Percentiles rank a stretch among this genome's conserved stretches.
phyloP scores from a whole-genome alignment of 164 flowering plant species.

The Aristolochia contorta region DNA sequence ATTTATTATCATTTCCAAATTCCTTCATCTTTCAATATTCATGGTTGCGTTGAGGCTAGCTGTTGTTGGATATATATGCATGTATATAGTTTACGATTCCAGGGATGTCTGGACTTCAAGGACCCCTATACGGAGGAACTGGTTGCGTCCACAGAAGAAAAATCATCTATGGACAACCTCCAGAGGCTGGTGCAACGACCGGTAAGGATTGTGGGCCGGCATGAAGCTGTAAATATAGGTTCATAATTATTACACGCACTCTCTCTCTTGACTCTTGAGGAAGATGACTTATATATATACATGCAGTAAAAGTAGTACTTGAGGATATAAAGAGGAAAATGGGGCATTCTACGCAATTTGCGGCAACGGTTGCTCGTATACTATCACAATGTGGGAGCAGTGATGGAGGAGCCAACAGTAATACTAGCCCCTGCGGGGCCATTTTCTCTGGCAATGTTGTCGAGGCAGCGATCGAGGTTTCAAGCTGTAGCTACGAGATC shows the following conservation, averaged over 20 bases:
- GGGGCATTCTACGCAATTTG: conserved; percentile 29
- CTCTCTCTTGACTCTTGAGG: too few relatives aligned
- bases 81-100: background rate
- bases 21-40: too few relatives aligned
- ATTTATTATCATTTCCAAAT: too few relatives aligned
- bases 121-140: conserved; percentile 37
- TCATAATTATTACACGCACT: too few relatives aligned
- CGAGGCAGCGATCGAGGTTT: conserved; percentile 31
- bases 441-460: conserved; percentile 21
- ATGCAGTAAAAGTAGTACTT: too few relatives aligned
- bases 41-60: too few relatives aligned
- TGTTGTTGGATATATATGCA: too few relatives aligned
- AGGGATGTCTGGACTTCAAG: conserved; percentile 44
- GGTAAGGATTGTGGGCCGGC: too few relatives aligned
- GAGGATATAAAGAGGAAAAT: conserved; percentile 3
- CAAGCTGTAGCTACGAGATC: conserved; percentile 33
- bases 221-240: too few relatives aligned
- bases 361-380: conserved; percentile 15
- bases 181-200: background rate
- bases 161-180: conserved; percentile 36
- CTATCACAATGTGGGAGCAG: conserved; percentile 8
- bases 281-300: too few relatives aligned
- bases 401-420: conserved; percentile 3
- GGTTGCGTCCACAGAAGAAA: conserved; percentile 50
- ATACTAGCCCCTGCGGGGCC: background rate